Base-by-base conservation (phyloP, 768 basidiomycete species). In the Suillus ampliporus region DNA sequence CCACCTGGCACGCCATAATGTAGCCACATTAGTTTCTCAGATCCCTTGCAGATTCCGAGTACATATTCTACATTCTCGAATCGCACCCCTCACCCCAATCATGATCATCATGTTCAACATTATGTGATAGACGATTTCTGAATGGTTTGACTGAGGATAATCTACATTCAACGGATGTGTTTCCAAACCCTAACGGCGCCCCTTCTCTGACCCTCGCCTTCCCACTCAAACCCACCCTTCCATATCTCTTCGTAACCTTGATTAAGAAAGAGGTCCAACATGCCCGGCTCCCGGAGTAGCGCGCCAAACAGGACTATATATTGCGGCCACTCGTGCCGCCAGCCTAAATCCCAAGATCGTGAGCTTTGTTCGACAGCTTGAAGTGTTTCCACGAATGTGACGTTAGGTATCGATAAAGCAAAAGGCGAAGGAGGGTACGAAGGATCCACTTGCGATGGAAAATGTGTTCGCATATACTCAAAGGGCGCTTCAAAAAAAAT, bases 271-370 rank as follows among this genome's bases (percentile, higher is more conserved):
- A 86, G 26, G 3, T 73, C 66, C 50, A 74, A 69, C 2, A 94
- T 79, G 2, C 81, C 84, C 10, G 79, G 74, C 57, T 83, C 76
- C 6, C 79, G 74, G 47, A 97, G 78, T 50, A 99, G 77, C n/a
- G 83, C 83, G 5, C 92, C 94, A 71, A 99, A 99, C 58, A 95
- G 78, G 3, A 94, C 84, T 17, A 99, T 68, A 74, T 95, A 87
- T 48, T 82, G 83, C 0, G 97, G 95, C 92, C 93, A 95, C 63
- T 86, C 78, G 64, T 95, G 91, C 59, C 59, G 70, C 88, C 92
- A 93, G 0, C 71, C 71, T 35, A 76, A 67, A 57, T 71, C 68
- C 65, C 67, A 72, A 8, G 69, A 66, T 4, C 61, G 57, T 1
- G 61, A 65, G 11, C 57, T 63, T 3, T 4, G 46, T 15, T 79